These are phyloP conservation scores for Globisporangium camurandrum DNA, from an alignment of 352 stramenopile genomes.

Conservation along the genomic window DNA sequence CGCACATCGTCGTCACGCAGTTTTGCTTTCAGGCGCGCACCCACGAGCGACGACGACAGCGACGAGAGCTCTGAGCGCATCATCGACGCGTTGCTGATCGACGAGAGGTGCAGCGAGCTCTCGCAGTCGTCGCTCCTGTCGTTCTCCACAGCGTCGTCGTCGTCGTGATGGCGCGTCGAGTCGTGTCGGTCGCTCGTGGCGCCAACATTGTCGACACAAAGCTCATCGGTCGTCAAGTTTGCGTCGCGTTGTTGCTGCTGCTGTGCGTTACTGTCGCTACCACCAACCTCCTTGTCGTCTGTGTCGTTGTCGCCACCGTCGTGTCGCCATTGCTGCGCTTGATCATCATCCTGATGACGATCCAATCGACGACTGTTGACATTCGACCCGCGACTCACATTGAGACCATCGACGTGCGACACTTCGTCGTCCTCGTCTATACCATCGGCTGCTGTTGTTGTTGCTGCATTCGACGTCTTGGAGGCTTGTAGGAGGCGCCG, in stretches of 20 bases:
- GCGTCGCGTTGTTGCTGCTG: not conserved
- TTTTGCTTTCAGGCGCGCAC: conserved; percentile 11
- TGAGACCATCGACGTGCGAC: not conserved
- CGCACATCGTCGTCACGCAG: not conserved
- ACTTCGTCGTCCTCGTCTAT: conserved; percentile 5
- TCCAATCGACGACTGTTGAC: no score
- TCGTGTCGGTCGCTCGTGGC: no score
- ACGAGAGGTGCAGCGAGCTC: conserved; percentile 59
- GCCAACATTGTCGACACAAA: not conserved
- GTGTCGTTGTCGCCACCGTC: not conserved
- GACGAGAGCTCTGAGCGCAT: conserved; percentile 49
- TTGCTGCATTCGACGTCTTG: conserved; percentile 18
- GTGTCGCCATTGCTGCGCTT: no score
- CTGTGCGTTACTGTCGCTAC: not conserved
- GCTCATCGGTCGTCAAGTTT: no score
- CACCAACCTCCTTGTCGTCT: not conserved
- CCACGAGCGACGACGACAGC: conserved; percentile 45
- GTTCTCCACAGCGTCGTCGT: conserved; percentile 3
- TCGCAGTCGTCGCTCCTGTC: no score
- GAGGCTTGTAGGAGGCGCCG: conserved; percentile 28
- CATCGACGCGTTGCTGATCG: conserved; percentile 37
- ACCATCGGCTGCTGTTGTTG: not conserved
- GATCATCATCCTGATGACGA: no score
- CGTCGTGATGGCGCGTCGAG: no score
- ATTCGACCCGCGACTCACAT: no score